phyloP scores from a whole-genome alignment of 2,329 filamentous ascomycete genomes.

The Ophiosphaerella herpotricha region DNA sequence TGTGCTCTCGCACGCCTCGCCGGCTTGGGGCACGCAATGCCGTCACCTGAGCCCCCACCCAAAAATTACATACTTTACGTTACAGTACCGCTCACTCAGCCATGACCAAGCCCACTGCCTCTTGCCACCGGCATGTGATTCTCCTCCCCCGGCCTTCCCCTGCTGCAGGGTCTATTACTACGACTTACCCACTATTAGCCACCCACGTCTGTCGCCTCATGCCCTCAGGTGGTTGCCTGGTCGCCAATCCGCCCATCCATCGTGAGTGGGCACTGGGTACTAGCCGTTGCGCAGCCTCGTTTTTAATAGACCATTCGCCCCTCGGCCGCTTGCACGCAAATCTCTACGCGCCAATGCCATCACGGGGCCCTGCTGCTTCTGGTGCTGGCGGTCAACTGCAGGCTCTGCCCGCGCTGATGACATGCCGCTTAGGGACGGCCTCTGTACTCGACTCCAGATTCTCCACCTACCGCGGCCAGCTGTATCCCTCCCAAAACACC shows the following conservation, averaged over 20 bases:
- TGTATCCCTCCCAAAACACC: conserved; percentile 6
- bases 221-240: conserved; percentile 16
- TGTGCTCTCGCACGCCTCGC: conserved; percentile 7
- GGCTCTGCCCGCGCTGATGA: conserved; percentile 32
- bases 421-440: conserved; percentile 32
- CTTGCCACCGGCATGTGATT: conserved; percentile 19
- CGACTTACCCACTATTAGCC: too few relatives aligned
- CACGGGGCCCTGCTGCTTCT: conserved; percentile 36
- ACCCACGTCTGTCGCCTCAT: too few relatives aligned
- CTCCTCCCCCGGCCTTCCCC: conserved; percentile 24
- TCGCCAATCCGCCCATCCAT: conserved; percentile 14
- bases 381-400: conserved; percentile 28
- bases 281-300: conserved; percentile 4
- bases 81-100: conserved; percentile 37
- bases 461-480: conserved; percentile 16
- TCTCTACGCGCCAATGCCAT: conserved; percentile 5
- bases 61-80: conserved; percentile 11
- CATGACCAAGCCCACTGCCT: conserved; percentile 13
- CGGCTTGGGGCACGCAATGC: conserved; percentile 13
- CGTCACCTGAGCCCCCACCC: conserved; percentile 24
- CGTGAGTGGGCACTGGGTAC: conserved; percentile 7
- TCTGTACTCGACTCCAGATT: conserved; percentile 11
- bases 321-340: conserved; percentile 5
- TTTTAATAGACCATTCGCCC: conserved; percentile 4
- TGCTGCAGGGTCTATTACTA: too few relatives aligned